Conservation (phyloP, 1,284 basidiomycete genomes). For the Cryptococcus depauperatus region DNA sequence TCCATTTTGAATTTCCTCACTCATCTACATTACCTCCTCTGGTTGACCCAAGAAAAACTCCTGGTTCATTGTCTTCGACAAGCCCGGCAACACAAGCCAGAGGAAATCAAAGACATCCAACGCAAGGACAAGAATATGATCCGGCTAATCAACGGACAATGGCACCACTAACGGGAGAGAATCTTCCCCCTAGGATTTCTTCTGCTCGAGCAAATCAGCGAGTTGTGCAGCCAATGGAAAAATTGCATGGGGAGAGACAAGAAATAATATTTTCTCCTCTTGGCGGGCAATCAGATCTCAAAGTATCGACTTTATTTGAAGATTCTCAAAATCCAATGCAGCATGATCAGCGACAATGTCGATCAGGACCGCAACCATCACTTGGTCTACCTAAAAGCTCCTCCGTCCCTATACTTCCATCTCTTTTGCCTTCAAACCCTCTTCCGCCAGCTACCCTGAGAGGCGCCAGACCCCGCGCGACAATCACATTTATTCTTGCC, state of each 20-base stretch:
- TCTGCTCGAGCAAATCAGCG: no score
- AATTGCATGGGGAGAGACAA: no score
- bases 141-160: no score
- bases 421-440: background rate
- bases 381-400: background rate
- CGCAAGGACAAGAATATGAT: no score
- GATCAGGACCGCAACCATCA: background rate
- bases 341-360: background rate
- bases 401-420: background rate
- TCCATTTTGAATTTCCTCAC: conserved; percentile 16
- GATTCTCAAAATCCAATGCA: background rate
- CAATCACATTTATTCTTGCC: conserved; percentile 24
- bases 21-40: conserved; percentile 20
- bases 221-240: no score
- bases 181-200: no score
- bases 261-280: no score
- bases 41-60: conserved; percentile 11
- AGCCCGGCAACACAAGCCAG: no score
- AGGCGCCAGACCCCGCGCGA: conserved; percentile 6
- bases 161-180: no score
- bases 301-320: background rate
- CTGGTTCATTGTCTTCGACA: background rate
- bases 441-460: background rate
- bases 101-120: no score
- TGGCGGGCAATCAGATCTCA: background rate